These are phyloP conservation scores for Lactifluus volemus DNA, from an alignment of 768 basidiomycete genomes.

Conservation along the genomic window DNA sequence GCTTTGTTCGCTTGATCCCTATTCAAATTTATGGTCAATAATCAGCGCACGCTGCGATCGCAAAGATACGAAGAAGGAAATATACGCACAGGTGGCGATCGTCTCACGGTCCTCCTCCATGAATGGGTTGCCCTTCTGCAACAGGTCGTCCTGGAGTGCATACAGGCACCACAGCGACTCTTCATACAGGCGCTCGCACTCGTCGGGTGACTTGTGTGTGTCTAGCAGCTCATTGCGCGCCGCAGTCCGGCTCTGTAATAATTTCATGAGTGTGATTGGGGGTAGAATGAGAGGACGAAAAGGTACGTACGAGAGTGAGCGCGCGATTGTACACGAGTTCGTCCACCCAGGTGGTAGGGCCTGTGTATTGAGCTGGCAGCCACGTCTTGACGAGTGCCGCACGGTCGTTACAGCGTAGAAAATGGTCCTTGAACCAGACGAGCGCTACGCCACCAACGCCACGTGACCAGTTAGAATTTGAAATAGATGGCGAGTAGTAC, in stretches of 20 bases:
- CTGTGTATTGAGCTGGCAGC: slow-evolving; percentile 75
- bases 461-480: slow-evolving; percentile 15
- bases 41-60: neutral
- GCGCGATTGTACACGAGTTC: slow-evolving; percentile 92
- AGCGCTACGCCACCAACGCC: slow-evolving; percentile 53
- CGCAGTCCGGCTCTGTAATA: slow-evolving; percentile 75
- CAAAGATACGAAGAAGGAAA: neutral
- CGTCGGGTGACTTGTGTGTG: slow-evolving; percentile 61
- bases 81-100: slow-evolving; percentile 59
- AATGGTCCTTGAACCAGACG: slow-evolving; percentile 88
- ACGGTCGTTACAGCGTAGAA: slow-evolving; percentile 90
- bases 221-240: slow-evolving; percentile 86
- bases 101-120: slow-evolving; percentile 76
- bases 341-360: slow-evolving; percentile 78
- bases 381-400: slow-evolving; percentile 83
- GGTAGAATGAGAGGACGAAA: slow-evolving; percentile 12
- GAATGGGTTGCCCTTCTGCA: slow-evolving; percentile 76
- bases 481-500: neutral
- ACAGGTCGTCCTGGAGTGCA: slow-evolving; percentile 80
- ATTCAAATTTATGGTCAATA: neutral
- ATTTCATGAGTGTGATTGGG: neutral
- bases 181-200: slow-evolving; percentile 92
- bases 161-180: slow-evolving; percentile 92
- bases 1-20: slow-evolving; percentile 84
- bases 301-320: slow-evolving; percentile 56